Base-by-base conservation (phyloP, 768 basidiomycete species). In the Galerina sulciceps region DNA sequence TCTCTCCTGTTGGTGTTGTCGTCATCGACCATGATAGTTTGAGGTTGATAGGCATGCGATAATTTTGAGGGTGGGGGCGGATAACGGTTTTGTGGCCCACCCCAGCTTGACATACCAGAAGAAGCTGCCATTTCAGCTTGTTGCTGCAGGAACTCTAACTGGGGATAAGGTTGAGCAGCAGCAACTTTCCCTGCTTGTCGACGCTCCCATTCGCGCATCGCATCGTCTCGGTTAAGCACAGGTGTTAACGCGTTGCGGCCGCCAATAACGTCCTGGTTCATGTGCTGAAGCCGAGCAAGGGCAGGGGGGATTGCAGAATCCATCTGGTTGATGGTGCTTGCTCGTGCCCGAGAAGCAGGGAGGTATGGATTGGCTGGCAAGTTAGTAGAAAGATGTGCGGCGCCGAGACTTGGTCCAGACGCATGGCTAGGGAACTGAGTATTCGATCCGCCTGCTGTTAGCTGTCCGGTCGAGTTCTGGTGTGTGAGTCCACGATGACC, bases 201-300 rank as follows among this genome's bases (percentile, higher is more conserved):
- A 63, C 94, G 76, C 74, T 99, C 97, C 96, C 96, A 99, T 75
- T 98, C 96, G 42, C 90, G 85, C 80, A 94, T 90, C 43, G 93
- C 90, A 62, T 99, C 96, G 64, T 99, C 96, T 52, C 96, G 83
- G 66, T 96, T 96, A 63, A 99, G 75, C 31, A 97, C 95, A 2
- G 96, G 96, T 13, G 94, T 97, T 72, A 97, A 72, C 18, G 93
- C 90, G 65, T 93, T 93, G 53, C 93, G 81, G 40, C 87, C 85
- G 49, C 78, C 84, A 63, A 88, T 89, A 67, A 87, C 86, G 72
- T 90, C 91, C 74, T 90, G 87, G 60, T 91, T 91, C 90, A 94
- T 93, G 26, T 94, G 93, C 54, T 93, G 90, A 61, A 96, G 74
- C 35, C 93, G 84, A 20, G 94, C 94, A 22, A 99, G 80, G 40